Evolutionary conservation across 805 yeast genomes (phyloP).

Genomic region (Blastobotrys mokoenaii): DNA sequence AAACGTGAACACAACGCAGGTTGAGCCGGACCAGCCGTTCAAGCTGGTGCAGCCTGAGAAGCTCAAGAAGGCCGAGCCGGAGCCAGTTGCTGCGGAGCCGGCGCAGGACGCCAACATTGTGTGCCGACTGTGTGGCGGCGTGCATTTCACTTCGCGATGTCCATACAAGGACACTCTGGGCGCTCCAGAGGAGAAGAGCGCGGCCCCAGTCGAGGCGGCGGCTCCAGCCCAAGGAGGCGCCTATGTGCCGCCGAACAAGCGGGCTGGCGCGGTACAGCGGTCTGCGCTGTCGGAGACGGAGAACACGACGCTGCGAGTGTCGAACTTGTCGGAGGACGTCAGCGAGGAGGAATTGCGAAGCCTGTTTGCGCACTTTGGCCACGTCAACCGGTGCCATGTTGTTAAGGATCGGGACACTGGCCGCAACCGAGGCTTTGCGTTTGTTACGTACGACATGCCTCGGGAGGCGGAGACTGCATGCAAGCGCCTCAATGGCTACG

Average conservation of each 20-base stretch:
- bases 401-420: constrained; percentile 91
- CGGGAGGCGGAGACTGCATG: constrained; percentile 68
- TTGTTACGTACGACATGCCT: constrained; percentile 60
- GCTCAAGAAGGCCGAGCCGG: constrained; percentile 54
- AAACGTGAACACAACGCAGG: constrained; percentile 76
- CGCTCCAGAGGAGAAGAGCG: constrained; percentile 35
- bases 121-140: constrained; percentile 92
- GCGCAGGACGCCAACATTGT: constrained; percentile 40
- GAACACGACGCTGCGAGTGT: constrained; percentile 76
- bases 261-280: constrained; percentile 33
- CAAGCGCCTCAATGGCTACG: constrained; percentile 74
- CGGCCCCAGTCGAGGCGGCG: constrained; percentile 31
- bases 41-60: constrained; percentile 38
- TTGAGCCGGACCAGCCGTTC: constrained; percentile 76
- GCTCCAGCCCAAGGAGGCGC: constrained; percentile 28
- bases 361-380: constrained; percentile 63
- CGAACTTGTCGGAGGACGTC: constrained; percentile 81
- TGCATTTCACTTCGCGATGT: constrained; percentile 90
- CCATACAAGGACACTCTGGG: constrained; percentile 88
- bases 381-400: constrained; percentile 67
- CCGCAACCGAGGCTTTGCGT: constrained; percentile 91
- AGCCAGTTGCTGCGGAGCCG: constrained; percentile 45
- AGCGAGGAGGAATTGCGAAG: constrained; percentile 71
- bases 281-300: constrained; percentile 58
- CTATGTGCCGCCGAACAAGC: constrained; percentile 58